Evolutionary conservation across 1,139 yeast species (phyloP), one percentile per base, ranked within the genome.

Genomic region (Diutina sp.): DNA sequence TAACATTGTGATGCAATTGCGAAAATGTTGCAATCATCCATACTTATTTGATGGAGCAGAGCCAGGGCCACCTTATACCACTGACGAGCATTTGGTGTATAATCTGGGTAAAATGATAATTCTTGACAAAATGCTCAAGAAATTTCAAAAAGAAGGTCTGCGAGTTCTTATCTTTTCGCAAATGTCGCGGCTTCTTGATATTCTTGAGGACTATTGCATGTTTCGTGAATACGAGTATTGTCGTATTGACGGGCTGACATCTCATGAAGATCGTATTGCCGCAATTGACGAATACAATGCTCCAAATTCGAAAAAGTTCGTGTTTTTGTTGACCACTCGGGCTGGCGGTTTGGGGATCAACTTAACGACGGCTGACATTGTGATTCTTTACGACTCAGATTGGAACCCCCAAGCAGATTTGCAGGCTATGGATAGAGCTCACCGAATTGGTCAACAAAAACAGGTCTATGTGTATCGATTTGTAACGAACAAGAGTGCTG

Each of bases 361-460:
- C 65, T 77, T 87, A 64, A 86, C 90, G 3, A 73, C 84, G 35
- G 93, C 93, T 0, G 93, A 87, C 68, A 76, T 85, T 57, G 95
- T 87, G 48, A 76, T 87, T 1, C 69, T 87, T 51, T 87, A 77
- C 66, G 95, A 87, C 69, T 84, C 90, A 1, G 95, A 87, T 68
- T 87, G 95, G 95, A 87, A 87, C 63, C 95, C 95, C 1, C 95
- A 87, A 66, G 93, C 93, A 3, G 95, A 87, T 74, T 76, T 87
- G 61, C 95, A 87, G 68, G 93, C 93, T 0, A 87, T 87, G 95
- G 95, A 87, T 66, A 79, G 95, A 72, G 93, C 95, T 1, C 95
- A 87, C 68, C 80, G 95, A 77, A 87, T 87, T 66, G 95, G 95
- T 6, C 95, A 87, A 67, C 86, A 86, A 35, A 87, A 86, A 61